Base-by-base conservation (phyloP, 768 basidiomycete genomes). In the Coprinellus aureogranulatus region DNA sequence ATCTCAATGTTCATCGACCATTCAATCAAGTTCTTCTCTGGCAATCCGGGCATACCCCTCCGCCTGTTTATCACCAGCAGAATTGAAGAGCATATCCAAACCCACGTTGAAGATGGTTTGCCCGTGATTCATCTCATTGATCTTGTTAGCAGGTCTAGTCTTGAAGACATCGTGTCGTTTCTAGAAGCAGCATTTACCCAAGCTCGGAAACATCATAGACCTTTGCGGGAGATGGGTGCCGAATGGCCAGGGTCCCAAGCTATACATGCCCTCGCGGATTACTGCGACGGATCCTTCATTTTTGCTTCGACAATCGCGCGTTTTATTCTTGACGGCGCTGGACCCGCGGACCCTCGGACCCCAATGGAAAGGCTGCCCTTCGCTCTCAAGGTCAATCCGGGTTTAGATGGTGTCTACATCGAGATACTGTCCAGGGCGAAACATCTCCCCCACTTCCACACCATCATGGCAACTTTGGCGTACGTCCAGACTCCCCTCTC, bases 1-100 rank as follows among this genome's bases (percentile, higher is more conserved):
- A 63, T 63, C 20, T 45, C 31, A 2, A 41, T 57, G 6, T 37
- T 66, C 5, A 23, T 66, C 6, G 22, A 52, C 2, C 40, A 30
- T n/a, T 2, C 18, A 11, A n/a, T 51, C n/a, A 22, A 34, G 2
- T 51, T 51, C 28, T 51, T 51, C 31, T 18, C 25, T 16, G 6
- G 22, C 9, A 10, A 51, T 22, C 49, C 23, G 2, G 14, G 12
- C 2, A 26, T 28, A 1, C 49, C 49, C n/a, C 49, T 51, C 11
- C 31, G 49, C 12, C 22, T 51, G 18, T 10, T 51, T 20, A 51
- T 51, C 26, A 31, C 16, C 49, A 51, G 49, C 3, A 16, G 49
- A 14, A 23, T 51, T 14, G 49, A 51, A 20, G n/a, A 37, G n/a
- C 49, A 51, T 27, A 51, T 50, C 12, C 27, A 34, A 50, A 20